phyloP scores from a whole-genome alignment of 2,329 filamentous ascomycete genomes.

The Alternaria postmessia region DNA sequence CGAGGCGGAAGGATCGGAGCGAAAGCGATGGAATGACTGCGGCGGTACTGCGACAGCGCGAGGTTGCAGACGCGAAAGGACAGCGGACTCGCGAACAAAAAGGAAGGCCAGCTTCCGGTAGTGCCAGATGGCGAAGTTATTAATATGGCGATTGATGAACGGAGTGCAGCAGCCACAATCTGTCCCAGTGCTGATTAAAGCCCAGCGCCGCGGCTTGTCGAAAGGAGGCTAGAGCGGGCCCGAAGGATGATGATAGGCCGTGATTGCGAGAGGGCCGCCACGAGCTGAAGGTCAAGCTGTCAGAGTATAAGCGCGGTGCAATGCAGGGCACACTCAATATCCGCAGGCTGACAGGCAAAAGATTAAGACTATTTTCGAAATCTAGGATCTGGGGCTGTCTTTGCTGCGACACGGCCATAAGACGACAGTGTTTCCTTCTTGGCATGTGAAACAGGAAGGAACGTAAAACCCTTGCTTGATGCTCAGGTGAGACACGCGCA shows the following conservation, averaged over 20 bases:
- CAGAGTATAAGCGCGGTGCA: not conserved
- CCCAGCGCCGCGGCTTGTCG: conserved; percentile 22
- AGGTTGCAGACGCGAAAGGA: conserved; percentile 4
- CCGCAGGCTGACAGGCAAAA: not conserved
- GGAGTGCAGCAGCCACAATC: conserved; percentile 24
- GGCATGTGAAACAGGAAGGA: conserved; percentile 38
- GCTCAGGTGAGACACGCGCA: conserved; percentile 32
- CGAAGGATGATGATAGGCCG: conserved; percentile 30
- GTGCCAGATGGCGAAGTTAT: conserved; percentile 36
- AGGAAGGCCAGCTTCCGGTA: conserved; percentile 44
- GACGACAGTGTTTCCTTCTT: conserved; percentile 28
- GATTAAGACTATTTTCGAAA: not conserved
- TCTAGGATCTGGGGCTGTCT: not conserved
- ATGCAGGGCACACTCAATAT: conserved; percentile 7
- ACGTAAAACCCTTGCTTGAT: conserved; percentile 25
- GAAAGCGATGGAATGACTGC: conserved; percentile 11
- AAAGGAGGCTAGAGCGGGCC: conserved; percentile 23
- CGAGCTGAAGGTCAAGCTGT: conserved; percentile 17
- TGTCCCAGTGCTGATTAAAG: conserved; percentile 25
- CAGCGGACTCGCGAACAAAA: conserved; percentile 16
- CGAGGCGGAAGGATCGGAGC: conserved; percentile 20
- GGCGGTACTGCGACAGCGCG: conserved; percentile 24
- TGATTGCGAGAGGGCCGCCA: conserved; percentile 20
- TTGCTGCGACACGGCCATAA: not conserved
- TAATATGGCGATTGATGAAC: conserved; percentile 26